A percentile compares a stretch with the other conserved stretches of the same genome.
Evolutionary conservation across 176 grass and related monocot species (phyloP).

Genomic region (Melocanna baccifera): DNA sequence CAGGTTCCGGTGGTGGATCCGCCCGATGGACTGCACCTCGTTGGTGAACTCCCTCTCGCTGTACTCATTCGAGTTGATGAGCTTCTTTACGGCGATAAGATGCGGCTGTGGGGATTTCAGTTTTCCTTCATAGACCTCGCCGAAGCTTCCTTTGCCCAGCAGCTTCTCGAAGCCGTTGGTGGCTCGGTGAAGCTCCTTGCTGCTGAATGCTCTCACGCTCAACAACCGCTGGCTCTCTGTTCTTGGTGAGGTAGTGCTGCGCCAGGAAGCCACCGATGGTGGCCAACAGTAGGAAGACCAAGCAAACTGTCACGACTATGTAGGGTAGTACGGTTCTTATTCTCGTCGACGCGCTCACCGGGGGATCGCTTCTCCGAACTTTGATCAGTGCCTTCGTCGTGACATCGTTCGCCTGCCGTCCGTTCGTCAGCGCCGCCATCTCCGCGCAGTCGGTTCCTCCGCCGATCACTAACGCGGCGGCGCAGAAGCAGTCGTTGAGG

Average conservation of each 20-base stretch:
- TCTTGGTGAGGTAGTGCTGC: not conserved
- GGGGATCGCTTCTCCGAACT: not conserved
- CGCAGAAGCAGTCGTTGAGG: constrained; percentile 32
- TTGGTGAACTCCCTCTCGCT: constrained; percentile 20
- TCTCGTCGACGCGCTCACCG: not conserved
- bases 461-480: not conserved
- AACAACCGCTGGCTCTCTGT: not conserved
- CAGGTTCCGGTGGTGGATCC: constrained; percentile 39
- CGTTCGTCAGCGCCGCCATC: not conserved
- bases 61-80: not conserved
- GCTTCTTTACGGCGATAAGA: constrained; percentile 28
- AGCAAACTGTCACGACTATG: not conserved
- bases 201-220: constrained; percentile 17
- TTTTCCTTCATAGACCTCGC: constrained; percentile 3
- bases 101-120: not conserved
- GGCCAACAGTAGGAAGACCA: not conserved
- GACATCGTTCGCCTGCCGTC: not conserved
- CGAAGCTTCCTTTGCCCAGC: constrained; percentile 39
- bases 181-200: constrained; percentile 19
- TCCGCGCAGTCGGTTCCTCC: not conserved
- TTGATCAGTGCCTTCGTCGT: constrained; percentile 24
- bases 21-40: constrained; percentile 22
- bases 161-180: constrained; percentile 36
- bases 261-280: not conserved
- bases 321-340: not conserved